A percentile compares a stretch with the other conserved stretches of the same genome.
These are phyloP conservation scores for Aspergillus fumigatus DNA, from an alignment of 2,329 filamentous ascomycete genomes.

Conservation along the genomic window DNA sequence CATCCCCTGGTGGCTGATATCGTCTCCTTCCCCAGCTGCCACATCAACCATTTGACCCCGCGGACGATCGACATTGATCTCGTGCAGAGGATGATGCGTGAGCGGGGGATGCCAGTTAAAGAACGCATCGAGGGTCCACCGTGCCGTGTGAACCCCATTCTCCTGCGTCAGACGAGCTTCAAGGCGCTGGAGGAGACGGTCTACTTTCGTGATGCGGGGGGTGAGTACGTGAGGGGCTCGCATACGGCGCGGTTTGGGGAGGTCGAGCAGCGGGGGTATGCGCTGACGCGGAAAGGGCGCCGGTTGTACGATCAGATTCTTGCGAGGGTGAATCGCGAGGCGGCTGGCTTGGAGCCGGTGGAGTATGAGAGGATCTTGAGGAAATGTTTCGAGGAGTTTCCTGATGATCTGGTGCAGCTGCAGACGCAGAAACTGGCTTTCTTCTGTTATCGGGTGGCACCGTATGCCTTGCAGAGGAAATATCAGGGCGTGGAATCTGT, in stretches of 20 bases:
- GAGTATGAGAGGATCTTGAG: conserved; percentile 19
- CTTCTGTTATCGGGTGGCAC: conserved; percentile 32
- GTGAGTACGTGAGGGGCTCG: conserved; percentile 27
- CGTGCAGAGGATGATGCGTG: conserved; percentile 43
- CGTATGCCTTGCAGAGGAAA: conserved; percentile 1
- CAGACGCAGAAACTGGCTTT: conserved; percentile 37
- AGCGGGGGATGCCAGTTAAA: conserved; percentile 42
- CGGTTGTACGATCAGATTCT: conserved; percentile 46
- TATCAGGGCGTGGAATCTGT: neutral
- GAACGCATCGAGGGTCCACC: conserved; percentile 52
- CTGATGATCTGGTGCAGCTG: conserved; percentile 41
- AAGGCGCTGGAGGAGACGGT: conserved; percentile 48
- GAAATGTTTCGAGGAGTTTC: conserved; percentile 35
- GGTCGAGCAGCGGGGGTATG: conserved; percentile 51
- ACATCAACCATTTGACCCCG: conserved; percentile 54
- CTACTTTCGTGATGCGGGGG: conserved; percentile 30
- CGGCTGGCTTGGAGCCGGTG: neutral
- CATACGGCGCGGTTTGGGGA: conserved; percentile 52
- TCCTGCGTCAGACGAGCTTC: conserved; percentile 53
- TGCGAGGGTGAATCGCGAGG: conserved; percentile 14
- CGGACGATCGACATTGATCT: conserved; percentile 47
- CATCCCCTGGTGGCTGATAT: conserved; percentile 50
- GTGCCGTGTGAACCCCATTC: conserved; percentile 39
- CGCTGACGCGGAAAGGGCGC: conserved; percentile 45
- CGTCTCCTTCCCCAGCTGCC: conserved; percentile 39